Conservation (phyloP, 148 eudicot genomes). For the Linanthus parryae region DNA sequence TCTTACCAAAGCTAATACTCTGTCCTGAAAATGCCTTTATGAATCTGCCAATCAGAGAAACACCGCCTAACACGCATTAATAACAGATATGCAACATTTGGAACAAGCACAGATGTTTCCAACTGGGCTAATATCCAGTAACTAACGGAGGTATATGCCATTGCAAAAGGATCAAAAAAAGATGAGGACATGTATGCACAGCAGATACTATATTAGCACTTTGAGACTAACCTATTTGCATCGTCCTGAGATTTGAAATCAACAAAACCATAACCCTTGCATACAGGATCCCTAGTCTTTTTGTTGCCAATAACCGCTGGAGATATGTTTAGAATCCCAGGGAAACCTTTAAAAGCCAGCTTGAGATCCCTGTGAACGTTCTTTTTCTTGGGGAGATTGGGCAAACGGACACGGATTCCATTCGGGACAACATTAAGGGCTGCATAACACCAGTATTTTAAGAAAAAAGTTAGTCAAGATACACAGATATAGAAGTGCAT, state of each 20-base stretch:
- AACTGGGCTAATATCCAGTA: not conserved
- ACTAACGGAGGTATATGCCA: too few species aligned
- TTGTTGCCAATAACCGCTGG: constrained; percentile 71
- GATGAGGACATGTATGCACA: constrained; percentile 1
- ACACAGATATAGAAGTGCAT: too few species aligned
- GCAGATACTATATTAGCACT: too few species aligned
- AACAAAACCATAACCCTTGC: constrained; percentile 84
- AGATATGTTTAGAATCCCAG: constrained; percentile 58
- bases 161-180: too few species aligned
- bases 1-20: constrained; percentile 66
- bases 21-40: constrained; percentile 50
- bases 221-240: constrained; percentile 51
- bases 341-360: constrained; percentile 64
- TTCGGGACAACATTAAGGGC: constrained; percentile 44
- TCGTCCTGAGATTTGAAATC: constrained; percentile 56
- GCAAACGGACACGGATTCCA: constrained; percentile 66
- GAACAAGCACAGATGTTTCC: not conserved
- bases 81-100: not conserved
- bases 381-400: constrained; percentile 82
- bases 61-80: too few species aligned
- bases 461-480: too few species aligned
- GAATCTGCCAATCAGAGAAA: constrained; percentile 49
- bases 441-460: too few species aligned
- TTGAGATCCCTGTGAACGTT: constrained; percentile 75
- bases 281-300: constrained; percentile 86